Conservation (phyloP, 2,329 filamentous ascomycete species). For the Ophiostoma montium region DNA sequence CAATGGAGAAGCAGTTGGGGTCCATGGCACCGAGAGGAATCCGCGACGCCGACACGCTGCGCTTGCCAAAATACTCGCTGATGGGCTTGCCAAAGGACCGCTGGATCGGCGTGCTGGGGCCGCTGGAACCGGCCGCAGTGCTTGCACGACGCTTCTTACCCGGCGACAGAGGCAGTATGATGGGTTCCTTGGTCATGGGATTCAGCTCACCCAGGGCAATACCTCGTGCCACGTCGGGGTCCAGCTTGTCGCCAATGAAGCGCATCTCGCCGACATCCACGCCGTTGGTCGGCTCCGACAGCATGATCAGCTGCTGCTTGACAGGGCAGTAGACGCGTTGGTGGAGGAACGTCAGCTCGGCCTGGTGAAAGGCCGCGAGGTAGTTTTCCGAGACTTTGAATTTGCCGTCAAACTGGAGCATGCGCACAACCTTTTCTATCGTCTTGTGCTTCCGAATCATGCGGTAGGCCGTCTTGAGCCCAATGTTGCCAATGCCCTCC, state of each 20-base stretch:
- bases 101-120: background rate
- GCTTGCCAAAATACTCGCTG: slow-evolving; percentile 39
- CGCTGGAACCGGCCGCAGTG: slow-evolving; percentile 18
- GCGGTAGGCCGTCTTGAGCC: slow-evolving; percentile 84
- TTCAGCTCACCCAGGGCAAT: slow-evolving; percentile 75
- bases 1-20: slow-evolving; percentile 42
- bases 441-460: slow-evolving; percentile 82
- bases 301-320: slow-evolving; percentile 54
- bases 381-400: slow-evolving; percentile 70
- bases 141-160: slow-evolving; percentile 23
- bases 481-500: slow-evolving; percentile 69
- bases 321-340: slow-evolving; percentile 87
- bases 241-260: slow-evolving; percentile 65
- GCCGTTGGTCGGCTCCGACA: slow-evolving; percentile 51
- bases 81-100: slow-evolving; percentile 33
- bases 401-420: slow-evolving; percentile 81
- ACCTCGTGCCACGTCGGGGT: slow-evolving; percentile 52
- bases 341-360: slow-evolving; percentile 84
- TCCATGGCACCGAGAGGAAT: slow-evolving; percentile 51
- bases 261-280: slow-evolving; percentile 56
- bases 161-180: slow-evolving; percentile 29
- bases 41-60: slow-evolving; percentile 23
- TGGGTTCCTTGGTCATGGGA: slow-evolving; percentile 69
- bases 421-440: slow-evolving; percentile 66
- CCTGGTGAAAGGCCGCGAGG: slow-evolving; percentile 65